Percentiles rank a stretch among this genome's conserved stretches.
phyloP scores from a whole-genome alignment of 768 basidiomycete species.

The Boletus tomentosulus region DNA sequence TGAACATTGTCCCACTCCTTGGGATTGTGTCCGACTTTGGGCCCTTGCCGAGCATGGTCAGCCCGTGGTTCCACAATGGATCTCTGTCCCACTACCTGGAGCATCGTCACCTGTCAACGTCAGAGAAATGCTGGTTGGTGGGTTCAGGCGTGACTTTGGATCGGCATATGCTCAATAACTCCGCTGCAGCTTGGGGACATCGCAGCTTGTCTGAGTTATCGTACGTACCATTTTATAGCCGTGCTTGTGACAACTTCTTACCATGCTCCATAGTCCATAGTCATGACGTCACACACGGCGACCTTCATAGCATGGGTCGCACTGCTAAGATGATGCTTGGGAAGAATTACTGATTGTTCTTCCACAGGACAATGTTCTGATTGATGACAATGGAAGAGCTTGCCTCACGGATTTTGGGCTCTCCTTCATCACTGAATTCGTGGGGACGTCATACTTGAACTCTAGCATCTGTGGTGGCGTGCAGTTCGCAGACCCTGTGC shows the following conservation, averaged over 20 bases:
- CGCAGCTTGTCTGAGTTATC: slow-evolving; percentile 19
- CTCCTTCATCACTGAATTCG: slow-evolving; percentile 23
- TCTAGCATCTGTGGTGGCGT: slow-evolving; percentile 35
- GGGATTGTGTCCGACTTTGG: slow-evolving; percentile 31
- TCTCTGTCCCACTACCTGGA: slow-evolving; percentile 22
- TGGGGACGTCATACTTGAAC: slow-evolving; percentile 27
- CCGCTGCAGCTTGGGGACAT: slow-evolving; percentile 18
- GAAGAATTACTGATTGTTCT: not conserved
- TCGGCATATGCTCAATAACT: not conserved
- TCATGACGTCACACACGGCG: slow-evolving; percentile 29
- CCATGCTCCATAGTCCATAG: slow-evolving; percentile 16
- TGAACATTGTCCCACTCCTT: slow-evolving; percentile 29
- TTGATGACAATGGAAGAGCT: slow-evolving; percentile 36
- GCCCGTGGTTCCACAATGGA: slow-evolving; percentile 30
- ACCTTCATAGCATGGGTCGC: slow-evolving; percentile 33
- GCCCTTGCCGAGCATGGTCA: slow-evolving; percentile 28
- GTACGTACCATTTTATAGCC: slow-evolving; percentile 8
- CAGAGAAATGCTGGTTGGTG: slow-evolving; percentile 11
- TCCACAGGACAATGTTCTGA: slow-evolving; percentile 38
- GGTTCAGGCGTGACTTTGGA: not conserved
- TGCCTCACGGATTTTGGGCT: slow-evolving; percentile 50
- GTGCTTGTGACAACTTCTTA: not conserved
- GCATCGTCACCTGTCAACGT: not conserved
- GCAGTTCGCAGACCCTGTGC: slow-evolving; percentile 44
- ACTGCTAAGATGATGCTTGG: not conserved